phyloP scores from a whole-genome alignment of 805 yeast genomes.

The Ogataea ganodermae region DNA sequence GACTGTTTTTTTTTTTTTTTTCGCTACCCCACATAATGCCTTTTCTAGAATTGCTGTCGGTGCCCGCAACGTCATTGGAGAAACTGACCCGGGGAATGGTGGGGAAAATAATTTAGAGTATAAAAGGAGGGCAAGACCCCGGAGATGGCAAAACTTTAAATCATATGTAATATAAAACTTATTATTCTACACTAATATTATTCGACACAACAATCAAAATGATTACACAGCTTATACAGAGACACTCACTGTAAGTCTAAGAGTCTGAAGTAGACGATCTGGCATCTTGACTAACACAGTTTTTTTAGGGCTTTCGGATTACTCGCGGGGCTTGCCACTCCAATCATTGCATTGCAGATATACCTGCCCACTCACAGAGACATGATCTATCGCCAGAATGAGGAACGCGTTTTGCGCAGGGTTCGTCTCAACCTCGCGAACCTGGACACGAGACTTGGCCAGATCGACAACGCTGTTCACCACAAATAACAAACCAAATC shows the following conservation, averaged over 20 bases:
- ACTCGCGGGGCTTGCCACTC: conserved; percentile 23
- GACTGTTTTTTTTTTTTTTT: not conserved
- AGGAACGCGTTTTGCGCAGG: conserved; percentile 16
- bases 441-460: conserved; percentile 18
- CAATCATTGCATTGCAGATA: conserved; percentile 15
- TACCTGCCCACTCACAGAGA: conserved; percentile 8
- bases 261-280: not conserved
- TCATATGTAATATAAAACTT: not conserved
- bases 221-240: not conserved
- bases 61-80: not conserved
- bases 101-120: not conserved
- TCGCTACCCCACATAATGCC: conserved; percentile 7
- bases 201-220: not conserved
- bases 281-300: conserved; percentile 3
- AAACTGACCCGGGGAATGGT: not conserved
- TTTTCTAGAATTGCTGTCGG: not conserved
- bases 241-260: conserved; percentile 5
- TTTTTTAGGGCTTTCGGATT: conserved; percentile 15
- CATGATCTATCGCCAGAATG: conserved; percentile 20
- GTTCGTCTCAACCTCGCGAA: conserved; percentile 15
- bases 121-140: conserved; percentile 1
- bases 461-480: conserved; percentile 13
- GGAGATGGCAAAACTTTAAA: not conserved
- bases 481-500: not conserved
- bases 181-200: not conserved